phyloP scores from a whole-genome alignment of 306 rosid species.

The Vigna nakashimae region DNA sequence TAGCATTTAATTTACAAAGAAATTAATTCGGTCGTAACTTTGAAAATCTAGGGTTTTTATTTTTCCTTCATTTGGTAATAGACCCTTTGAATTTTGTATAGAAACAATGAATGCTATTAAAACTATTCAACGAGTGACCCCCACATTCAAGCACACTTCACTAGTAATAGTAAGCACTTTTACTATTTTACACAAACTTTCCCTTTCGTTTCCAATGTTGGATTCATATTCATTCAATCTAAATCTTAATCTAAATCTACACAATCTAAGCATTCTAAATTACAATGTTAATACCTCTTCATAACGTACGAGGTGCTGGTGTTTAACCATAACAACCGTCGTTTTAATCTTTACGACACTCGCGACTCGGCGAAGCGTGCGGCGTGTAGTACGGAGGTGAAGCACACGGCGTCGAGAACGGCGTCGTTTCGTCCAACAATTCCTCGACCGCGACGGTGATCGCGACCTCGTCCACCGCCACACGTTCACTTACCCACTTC shows the following conservation, averaged over 20 bases:
- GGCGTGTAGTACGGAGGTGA: slow-evolving; percentile 57
- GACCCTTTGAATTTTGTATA: neutral
- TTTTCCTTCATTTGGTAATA: neutral
- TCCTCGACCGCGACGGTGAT: slow-evolving; percentile 28
- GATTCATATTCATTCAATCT: slow-evolving; percentile 18
- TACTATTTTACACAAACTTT: neutral
- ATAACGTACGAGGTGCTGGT: neutral
- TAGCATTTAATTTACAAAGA: slow-evolving; percentile 5
- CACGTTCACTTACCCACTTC: slow-evolving; percentile 13
- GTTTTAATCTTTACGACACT: neutral
- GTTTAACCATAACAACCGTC: neutral
- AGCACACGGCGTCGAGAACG: slow-evolving; percentile 57
- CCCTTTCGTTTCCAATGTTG: neutral
- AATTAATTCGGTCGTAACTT: neutral
- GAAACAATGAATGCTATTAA: neutral
- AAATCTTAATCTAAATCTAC: slow-evolving; percentile 3
- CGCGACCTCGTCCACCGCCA: slow-evolving; percentile 23
- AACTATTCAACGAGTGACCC: neutral
- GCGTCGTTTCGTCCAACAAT: slow-evolving; percentile 48
- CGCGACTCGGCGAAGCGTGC: slow-evolving; percentile 48
- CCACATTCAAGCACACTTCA: slow-evolving; percentile 11
- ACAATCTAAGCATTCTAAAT: slow-evolving; percentile 38
- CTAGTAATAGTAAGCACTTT: neutral
- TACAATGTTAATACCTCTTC: neutral
- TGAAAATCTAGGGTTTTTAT: neutral